phyloP scores from a whole-genome alignment of 345 rosid genomes.

The sweet orange (Citrus sinensis) region DNA sequence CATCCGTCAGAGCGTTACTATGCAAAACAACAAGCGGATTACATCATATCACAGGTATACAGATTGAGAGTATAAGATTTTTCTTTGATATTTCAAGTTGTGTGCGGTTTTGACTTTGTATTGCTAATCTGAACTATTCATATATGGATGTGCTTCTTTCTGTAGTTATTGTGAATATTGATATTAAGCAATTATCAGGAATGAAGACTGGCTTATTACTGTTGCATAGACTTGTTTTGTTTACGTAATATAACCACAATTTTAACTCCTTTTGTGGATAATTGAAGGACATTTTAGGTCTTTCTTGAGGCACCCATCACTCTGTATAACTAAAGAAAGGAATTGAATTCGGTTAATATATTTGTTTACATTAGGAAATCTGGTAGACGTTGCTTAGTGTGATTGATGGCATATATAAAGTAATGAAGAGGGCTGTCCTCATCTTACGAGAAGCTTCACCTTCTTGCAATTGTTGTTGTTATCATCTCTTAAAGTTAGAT shows the following conservation, averaged over 20 bases:
- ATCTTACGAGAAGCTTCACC: background rate
- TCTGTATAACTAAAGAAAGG: background rate
- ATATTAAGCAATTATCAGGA: background rate
- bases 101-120: background rate
- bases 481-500: background rate
- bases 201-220: background rate
- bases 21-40: slow-evolving; percentile 94
- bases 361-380: background rate
- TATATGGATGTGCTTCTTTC: background rate
- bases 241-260: background rate
- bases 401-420: background rate
- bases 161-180: background rate
- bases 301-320: background rate
- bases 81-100: background rate
- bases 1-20: slow-evolving; percentile 93
- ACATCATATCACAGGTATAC: slow-evolving; percentile 81
- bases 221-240: background rate
- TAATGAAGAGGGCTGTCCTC: background rate
- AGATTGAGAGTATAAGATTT: background rate
- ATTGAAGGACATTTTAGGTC: background rate
- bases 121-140: background rate
- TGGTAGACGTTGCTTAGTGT: background rate
- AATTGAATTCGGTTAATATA: background rate
- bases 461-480: background rate
- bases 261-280: background rate